Evolutionary conservation across 345 rosid species (phyloP), one percentile per base, ranked within the genome.

Genomic region (Citrus maxima): DNA sequence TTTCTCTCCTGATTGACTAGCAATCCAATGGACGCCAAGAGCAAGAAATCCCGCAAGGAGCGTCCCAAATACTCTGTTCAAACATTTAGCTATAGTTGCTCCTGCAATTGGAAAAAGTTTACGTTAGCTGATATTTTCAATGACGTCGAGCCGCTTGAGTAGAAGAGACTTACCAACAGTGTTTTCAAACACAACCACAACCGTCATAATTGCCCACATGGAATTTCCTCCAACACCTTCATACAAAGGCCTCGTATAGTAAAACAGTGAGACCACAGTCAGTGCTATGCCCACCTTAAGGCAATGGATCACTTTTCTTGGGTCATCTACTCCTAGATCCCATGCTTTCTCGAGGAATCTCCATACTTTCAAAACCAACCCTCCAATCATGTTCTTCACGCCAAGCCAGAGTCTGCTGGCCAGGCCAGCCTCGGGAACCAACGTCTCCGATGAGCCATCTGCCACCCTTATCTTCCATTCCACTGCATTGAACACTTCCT

Each of bases 161-260:
- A 54, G 59, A 61, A 34, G 24, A 27, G 30, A 62, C 86, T 79
- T 73, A 83, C 91, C 91, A 19, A 80, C 89, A 28, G 79, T 85
- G 69, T 81, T 79, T 66, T 85, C 91, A 74, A 85, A 82, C 68
- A 79, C 91, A 21, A 88, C 88, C 4, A 88, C 88, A 28, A 86
- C 88, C 7, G 91, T 88, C 87, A 88, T 85, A n/a, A 88, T 30
- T 32, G 91, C 89, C 91, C 91, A 88, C 86, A 85, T 88, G 49
- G 88, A 84, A 83, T 85, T 88, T 13, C 87, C 86, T 59, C 89
- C 91, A 38, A 88, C 77, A 55, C 89, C 87, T 0, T 89, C 82
- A 72, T 87, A 81, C 79, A 85, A 65, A 78, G 90, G 88, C 74
- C 82, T 85, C 80, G 80, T 73, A n/a, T 62, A 86, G 85, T 86